Evolutionary conservation across 2,329 filamentous ascomycete genomes (phyloP).

Genomic region (Neofusicoccum laricinum): DNA sequence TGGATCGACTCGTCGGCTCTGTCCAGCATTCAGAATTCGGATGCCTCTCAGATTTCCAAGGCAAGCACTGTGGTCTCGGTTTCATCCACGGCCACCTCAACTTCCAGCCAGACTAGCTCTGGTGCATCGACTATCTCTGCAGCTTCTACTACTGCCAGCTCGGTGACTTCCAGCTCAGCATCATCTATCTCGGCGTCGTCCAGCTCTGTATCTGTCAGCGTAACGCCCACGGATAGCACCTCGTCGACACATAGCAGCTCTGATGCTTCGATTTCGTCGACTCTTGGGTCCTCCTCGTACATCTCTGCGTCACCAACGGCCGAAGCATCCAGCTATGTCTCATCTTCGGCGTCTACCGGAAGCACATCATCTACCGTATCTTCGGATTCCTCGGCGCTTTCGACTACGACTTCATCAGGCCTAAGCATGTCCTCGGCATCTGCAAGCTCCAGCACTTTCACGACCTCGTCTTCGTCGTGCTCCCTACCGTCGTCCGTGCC

Average conservation of each 20-base stretch:
- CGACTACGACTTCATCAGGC: background rate
- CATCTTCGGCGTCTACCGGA: too few species aligned
- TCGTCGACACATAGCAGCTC: background rate
- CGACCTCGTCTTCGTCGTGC: background rate
- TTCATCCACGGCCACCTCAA: background rate
- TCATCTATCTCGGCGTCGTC: background rate
- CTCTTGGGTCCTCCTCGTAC: background rate
- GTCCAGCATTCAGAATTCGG: slow-evolving; percentile 30
- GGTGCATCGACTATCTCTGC: background rate
- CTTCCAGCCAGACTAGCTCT: background rate
- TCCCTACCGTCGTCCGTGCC: background rate
- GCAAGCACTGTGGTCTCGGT: background rate
- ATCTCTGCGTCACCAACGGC: too few species aligned
- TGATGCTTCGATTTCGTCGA: background rate
- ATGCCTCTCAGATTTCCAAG: slow-evolving; percentile 24
- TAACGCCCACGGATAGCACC: too few species aligned
- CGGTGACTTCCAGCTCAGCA: background rate
- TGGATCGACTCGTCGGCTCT: slow-evolving; percentile 41
- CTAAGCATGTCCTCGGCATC: too few species aligned
- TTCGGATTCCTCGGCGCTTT: too few species aligned
- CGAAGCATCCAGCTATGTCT: too few species aligned
- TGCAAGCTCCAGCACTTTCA: too few species aligned
- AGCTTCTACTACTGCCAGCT: too few species aligned
- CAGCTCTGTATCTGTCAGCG: background rate
- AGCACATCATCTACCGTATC: too few species aligned